These are phyloP conservation scores for Calocybe indica DNA, from an alignment of 768 basidiomycete genomes.

Conservation along the genomic window DNA sequence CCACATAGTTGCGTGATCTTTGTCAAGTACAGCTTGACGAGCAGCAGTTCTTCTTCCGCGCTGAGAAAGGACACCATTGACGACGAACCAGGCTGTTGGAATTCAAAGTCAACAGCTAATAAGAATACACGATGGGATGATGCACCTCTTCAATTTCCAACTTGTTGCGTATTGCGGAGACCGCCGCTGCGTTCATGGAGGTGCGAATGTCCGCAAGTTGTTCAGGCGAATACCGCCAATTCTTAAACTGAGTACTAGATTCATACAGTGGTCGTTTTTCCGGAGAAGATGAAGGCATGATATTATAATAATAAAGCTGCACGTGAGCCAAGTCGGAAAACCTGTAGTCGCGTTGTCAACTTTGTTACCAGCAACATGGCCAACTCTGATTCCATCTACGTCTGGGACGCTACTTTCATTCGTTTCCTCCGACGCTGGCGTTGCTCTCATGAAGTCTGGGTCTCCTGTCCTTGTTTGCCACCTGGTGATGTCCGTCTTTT, in stretches of 20 bases:
- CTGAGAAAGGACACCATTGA: slow-evolving; percentile 65
- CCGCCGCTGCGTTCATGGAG: slow-evolving; percentile 69
- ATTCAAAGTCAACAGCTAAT: slow-evolving; percentile 16
- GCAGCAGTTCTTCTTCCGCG: slow-evolving; percentile 78
- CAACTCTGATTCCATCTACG: no score
- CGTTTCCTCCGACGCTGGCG: no score
- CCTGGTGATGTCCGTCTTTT: no score
- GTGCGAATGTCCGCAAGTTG: slow-evolving; percentile 54
- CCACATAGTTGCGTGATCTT: slow-evolving; percentile 84
- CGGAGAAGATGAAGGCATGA: neutral
- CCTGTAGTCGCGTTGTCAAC: no score
- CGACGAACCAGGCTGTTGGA: slow-evolving; percentile 63
- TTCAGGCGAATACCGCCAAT: slow-evolving; percentile 85
- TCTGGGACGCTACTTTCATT: no score
- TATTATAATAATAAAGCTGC: no score
- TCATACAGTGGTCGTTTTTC: slow-evolving; percentile 55
- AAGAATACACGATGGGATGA: slow-evolving; percentile 8
- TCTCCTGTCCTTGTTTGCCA: no score
- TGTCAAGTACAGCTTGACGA: slow-evolving; percentile 84
- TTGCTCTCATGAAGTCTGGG: no score
- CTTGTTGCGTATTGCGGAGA: slow-evolving; percentile 68
- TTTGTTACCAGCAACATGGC: no score
- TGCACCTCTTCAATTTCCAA: slow-evolving; percentile 77
- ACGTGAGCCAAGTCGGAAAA: no score
- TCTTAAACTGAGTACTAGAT: slow-evolving; percentile 72